phyloP scores from a whole-genome alignment of 352 stramenopile genomes.

The Phytophthora aleatoria region DNA sequence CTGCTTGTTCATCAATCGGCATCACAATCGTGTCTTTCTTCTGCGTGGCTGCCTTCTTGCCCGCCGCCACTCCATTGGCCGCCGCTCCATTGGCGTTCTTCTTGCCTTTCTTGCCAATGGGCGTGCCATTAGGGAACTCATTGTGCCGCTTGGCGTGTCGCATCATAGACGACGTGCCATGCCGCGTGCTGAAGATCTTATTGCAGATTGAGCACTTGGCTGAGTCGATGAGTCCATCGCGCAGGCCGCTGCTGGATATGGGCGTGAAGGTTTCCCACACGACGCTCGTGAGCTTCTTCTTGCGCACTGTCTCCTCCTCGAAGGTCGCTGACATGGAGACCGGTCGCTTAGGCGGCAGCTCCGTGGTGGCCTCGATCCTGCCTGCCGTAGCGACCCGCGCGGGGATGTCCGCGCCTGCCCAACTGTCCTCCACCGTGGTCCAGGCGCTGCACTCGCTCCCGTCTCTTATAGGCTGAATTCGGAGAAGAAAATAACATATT shows the following conservation, averaged over 20 bases:
- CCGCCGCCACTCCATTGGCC: conserved; percentile 24
- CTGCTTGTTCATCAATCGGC: conserved; percentile 68
- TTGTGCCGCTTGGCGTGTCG: conserved; percentile 79
- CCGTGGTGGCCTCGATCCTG: conserved; percentile 48
- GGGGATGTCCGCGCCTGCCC: conserved; percentile 18
- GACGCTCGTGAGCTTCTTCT: conserved; percentile 85
- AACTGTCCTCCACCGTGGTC: conserved; percentile 34
- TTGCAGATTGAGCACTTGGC: conserved; percentile 77
- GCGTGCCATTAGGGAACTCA: conserved; percentile 63
- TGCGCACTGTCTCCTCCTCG: conserved; percentile 66
- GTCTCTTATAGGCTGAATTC: conserved; percentile 26
- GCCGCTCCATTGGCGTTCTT: conserved; percentile 42
- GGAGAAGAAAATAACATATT: conserved; percentile 14
- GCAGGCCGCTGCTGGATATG: conserved; percentile 62
- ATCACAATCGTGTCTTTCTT: conserved; percentile 54
- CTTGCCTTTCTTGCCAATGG: conserved; percentile 55
- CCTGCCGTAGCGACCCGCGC: conserved; percentile 24
- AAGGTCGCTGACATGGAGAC: conserved; percentile 52
- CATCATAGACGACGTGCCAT: conserved; percentile 86
- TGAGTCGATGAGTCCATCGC: conserved; percentile 72
- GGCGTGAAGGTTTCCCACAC: conserved; percentile 86
- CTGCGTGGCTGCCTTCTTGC: conserved; percentile 47
- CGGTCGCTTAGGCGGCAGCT: conserved; percentile 52
- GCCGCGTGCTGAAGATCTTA: conserved; percentile 82
- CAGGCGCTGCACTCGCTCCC: conserved; percentile 23